Percentiles rank a stretch among this genome's conserved stretches.
phyloP scores from a whole-genome alignment of 805 yeast species.

The Kodamaea nitidulidarum region DNA sequence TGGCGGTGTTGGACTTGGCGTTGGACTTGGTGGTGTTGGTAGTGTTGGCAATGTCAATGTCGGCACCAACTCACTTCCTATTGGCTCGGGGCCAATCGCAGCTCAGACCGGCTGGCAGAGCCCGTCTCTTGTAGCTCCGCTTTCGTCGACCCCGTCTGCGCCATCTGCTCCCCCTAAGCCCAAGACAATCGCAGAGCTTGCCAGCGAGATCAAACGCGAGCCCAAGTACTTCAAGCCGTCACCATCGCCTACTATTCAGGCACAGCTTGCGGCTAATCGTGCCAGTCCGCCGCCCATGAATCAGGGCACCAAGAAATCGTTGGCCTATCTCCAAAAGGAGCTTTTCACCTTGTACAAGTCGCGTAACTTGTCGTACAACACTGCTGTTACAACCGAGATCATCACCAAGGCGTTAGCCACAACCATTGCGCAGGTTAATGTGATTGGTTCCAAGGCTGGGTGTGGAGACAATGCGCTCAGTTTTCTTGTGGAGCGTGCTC shows the following conservation, averaged over 20 bases:
- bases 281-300: slow-evolving; percentile 35
- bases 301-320: slow-evolving; percentile 65
- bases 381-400: slow-evolving; percentile 77
- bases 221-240: slow-evolving; percentile 34
- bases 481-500: slow-evolving; percentile 74
- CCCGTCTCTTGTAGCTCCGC: neutral
- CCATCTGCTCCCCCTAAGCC: no score
- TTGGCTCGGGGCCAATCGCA: neutral
- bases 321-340: slow-evolving; percentile 83
- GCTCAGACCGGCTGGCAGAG: no score
- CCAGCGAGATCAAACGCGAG: slow-evolving; percentile 38
- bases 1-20: no score
- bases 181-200: slow-evolving; percentile 40
- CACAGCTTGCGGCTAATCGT: slow-evolving; percentile 46
- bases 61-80: no score
- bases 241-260: slow-evolving; percentile 32
- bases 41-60: no score
- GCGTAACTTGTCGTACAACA: slow-evolving; percentile 63
- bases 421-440: slow-evolving; percentile 86
- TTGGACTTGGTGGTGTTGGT: no score
- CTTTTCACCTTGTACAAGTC: slow-evolving; percentile 75
- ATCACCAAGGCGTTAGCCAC: slow-evolving; percentile 89
- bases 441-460: slow-evolving; percentile 81
- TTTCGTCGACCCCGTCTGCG: neutral
- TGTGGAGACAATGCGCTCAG: slow-evolving; percentile 75